Percentiles rank a stretch among this genome's conserved stretches.
phyloP scores from a whole-genome alignment of 2,329 filamentous ascomycete genomes.

The Trichothecium sympodiale region DNA sequence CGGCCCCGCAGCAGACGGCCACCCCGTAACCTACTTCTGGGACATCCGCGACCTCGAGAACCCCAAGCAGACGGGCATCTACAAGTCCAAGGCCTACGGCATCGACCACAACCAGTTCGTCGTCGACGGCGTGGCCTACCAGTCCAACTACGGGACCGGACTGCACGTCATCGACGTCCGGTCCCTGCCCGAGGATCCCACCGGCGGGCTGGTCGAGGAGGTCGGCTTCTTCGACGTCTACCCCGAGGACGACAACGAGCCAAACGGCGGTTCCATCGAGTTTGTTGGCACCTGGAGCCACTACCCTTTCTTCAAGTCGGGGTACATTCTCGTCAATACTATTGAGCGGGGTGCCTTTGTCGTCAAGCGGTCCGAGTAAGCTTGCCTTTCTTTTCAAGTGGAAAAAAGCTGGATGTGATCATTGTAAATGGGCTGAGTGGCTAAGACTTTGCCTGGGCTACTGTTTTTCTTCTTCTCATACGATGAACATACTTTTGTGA shows the following conservation, averaged over 20 bases:
- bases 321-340: slow-evolving; percentile 29
- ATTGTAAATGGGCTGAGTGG: too few species aligned
- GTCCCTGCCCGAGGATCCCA: slow-evolving; percentile 22
- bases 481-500: too few species aligned
- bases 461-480: too few species aligned
- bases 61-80: slow-evolving; percentile 28
- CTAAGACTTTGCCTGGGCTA: too few species aligned
- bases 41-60: slow-evolving; percentile 28
- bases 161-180: slow-evolving; percentile 22
- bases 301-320: slow-evolving; percentile 31
- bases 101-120: slow-evolving; percentile 37
- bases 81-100: slow-evolving; percentile 8
- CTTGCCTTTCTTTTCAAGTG: too few species aligned
- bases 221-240: slow-evolving; percentile 34
- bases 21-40: slow-evolving; percentile 36
- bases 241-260: slow-evolving; percentile 30
- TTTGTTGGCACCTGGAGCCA: slow-evolving; percentile 32
- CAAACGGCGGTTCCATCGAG: slow-evolving; percentile 21
- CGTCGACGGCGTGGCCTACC: slow-evolving; percentile 26
- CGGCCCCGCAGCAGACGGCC: slow-evolving; percentile 26
- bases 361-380: slow-evolving; percentile 12
- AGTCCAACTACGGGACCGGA: slow-evolving; percentile 33
- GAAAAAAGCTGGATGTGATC: too few species aligned
- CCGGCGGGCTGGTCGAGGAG: slow-evolving; percentile 26
- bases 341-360: slow-evolving; percentile 30